Base-by-base conservation (phyloP, 805 yeast species). In the Yarrowia osloensis region DNA sequence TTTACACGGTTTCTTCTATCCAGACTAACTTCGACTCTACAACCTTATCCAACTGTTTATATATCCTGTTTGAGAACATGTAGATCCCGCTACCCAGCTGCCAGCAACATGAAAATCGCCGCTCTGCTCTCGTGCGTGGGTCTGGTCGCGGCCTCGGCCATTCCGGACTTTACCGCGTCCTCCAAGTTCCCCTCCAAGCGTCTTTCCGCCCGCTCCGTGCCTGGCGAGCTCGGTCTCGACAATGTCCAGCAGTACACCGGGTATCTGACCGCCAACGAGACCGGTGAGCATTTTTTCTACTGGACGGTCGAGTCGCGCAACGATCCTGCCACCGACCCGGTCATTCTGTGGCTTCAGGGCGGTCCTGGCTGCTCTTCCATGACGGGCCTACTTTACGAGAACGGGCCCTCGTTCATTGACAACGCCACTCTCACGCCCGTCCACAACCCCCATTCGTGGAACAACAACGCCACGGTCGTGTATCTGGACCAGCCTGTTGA, bases 281-380 rank as follows among this genome's bases (percentile, higher is more conserved):
- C 88, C 73, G 61, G 61, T 4, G 89, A 89, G 76, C 95, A 90
- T 77, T 86, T 90, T 74, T 90, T 89, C 78, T 82, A 79, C 72
- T 81, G 93, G 91, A 86, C 86, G 71, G 90, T 90, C 72, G 96
- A 90, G 76, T 86, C 91, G 67, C 85, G 94, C 81, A 88, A 87
- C 75, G 91, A 88, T 75, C 95, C 96, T 3, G 78, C 78, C 68
- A 88, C 81, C 68, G 96, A 90, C 77, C 96, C 96, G 0, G 80
- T 90, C 44, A 82, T 90, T 66, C 80, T 90, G 71, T 89, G 95
- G 94, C 81, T 89, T 73, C 89, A 89, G 74, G 96, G 96, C 70
- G 96, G 96, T 3, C 96, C 96, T 55, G 96, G 96, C 1, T 89
- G 94, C 76, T 87, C 92, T 15, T 88, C 94, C 1, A 77, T 88